Conservation (phyloP, 1,284 basidiomycete species). For the Heterobasidion annosum region DNA sequence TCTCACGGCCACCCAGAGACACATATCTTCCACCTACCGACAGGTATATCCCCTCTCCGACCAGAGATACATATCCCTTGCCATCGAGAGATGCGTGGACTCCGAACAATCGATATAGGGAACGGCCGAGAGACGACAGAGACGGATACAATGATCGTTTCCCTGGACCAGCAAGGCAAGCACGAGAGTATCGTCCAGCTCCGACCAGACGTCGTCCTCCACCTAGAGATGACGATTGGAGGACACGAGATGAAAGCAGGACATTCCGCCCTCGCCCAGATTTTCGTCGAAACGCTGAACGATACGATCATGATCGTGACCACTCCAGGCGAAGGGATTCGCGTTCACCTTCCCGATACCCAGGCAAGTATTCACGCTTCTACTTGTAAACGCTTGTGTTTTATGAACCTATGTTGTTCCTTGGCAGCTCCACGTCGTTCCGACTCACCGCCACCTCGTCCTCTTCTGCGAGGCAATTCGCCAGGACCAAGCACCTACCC, state of each 20-base stretch:
- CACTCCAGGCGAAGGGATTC: not conserved
- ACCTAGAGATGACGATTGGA: constrained; percentile 2
- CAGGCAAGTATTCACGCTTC: not conserved
- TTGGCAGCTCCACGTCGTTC: not conserved
- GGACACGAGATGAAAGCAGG: constrained; percentile 9
- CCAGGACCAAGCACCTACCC: not conserved
- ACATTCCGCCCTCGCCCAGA: constrained; percentile 5
- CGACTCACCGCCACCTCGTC: not conserved
- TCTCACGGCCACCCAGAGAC: not conserved
- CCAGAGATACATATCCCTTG: not conserved
- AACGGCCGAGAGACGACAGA: not conserved
- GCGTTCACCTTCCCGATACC: not conserved
- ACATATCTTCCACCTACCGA: not conserved
- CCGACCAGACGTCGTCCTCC: not conserved
- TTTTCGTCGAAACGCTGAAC: constrained; percentile 1
- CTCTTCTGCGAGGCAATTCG: not conserved
- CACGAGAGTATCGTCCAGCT: not conserved
- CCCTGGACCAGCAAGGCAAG: not conserved
- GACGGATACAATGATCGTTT: not conserved
- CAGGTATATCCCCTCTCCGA: not conserved
- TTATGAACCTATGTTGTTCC: not conserved
- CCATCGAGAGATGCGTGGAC: not conserved
- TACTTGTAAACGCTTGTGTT: not conserved
- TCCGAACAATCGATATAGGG: not conserved
- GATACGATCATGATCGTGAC: constrained; percentile 8